phyloP scores from a whole-genome alignment of 2,329 filamentous ascomycete genomes.

The Pochonia chlamydosporia region DNA sequence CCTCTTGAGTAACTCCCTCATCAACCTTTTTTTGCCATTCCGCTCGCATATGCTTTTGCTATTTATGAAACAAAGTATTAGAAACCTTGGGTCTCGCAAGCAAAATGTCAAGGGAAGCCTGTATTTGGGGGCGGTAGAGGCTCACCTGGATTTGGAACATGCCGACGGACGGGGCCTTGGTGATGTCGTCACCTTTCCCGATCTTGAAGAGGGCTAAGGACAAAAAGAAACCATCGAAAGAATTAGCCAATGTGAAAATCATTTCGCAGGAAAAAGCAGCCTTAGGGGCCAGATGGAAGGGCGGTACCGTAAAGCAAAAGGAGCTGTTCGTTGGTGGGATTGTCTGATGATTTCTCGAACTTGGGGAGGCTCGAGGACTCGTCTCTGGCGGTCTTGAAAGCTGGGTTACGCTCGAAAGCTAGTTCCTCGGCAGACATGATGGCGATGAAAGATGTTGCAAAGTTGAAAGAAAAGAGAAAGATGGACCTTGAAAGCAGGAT shows the following conservation, averaged over 20 bases:
- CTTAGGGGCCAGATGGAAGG: too few relatives aligned
- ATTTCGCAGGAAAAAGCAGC: neutral
- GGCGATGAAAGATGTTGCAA: neutral
- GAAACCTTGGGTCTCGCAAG: too few relatives aligned
- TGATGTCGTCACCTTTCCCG: slow-evolving; percentile 50
- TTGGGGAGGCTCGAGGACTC: neutral
- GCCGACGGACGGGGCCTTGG: slow-evolving; percentile 52
- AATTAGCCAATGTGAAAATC: neutral
- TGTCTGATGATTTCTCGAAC: neutral
- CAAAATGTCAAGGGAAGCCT: neutral
- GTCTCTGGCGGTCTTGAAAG: neutral
- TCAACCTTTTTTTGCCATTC: slow-evolving; percentile 47
- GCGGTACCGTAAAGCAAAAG: neutral
- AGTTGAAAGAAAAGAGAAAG: too few relatives aligned
- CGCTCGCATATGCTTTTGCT: slow-evolving; percentile 61
- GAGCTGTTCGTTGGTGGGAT: neutral
- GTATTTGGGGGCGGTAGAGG: neutral
- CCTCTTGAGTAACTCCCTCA: slow-evolving; percentile 52
- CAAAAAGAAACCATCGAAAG: too few relatives aligned
- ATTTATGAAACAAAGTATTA: slow-evolving; percentile 47
- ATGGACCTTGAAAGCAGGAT: too few relatives aligned
- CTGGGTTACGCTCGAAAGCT: too few relatives aligned
- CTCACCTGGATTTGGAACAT: slow-evolving; percentile 65
- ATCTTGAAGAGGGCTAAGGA: slow-evolving; percentile 56
- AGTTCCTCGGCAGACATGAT: neutral